These are phyloP conservation scores for Cinnamomum micranthum DNA, from an alignment of 164 flowering plant species.

Conservation along the genomic window DNA sequence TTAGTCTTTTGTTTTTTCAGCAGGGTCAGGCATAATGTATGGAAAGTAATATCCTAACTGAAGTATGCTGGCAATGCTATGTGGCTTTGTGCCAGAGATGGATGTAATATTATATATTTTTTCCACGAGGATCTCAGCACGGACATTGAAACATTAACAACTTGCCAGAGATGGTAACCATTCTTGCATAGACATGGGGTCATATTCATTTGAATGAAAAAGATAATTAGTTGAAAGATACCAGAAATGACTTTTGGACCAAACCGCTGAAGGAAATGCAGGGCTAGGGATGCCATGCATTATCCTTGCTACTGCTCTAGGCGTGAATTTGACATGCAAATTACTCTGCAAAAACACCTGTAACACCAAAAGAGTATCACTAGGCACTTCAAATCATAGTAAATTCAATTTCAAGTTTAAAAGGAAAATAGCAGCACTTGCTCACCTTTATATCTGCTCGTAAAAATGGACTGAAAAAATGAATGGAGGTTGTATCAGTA, in stretches of 20 bases:
- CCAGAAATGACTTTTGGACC: constrained; percentile 98
- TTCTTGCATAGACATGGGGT: neutral
- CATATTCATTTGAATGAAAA: neutral
- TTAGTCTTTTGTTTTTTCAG: neutral
- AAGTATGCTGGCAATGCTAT: neutral
- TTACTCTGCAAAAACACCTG: constrained; percentile 89
- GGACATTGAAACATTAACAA: neutral
- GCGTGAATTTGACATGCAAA: constrained; percentile 79
- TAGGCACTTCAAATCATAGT: neutral
- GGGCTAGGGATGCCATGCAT: constrained; percentile 96
- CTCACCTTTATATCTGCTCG: constrained; percentile 92
- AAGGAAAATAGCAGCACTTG: neutral
- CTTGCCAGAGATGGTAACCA: neutral
- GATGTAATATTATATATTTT: no score
- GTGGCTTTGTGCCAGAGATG: neutral
- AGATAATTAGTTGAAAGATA: constrained; percentile 25
- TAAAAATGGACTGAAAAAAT: constrained; percentile 74
- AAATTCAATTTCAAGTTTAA: neutral
- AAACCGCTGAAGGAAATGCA: constrained; percentile 72
- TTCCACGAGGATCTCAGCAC: neutral
- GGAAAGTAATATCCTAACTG: neutral
- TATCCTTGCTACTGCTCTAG: constrained; percentile 93
- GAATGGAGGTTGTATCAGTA: constrained; percentile 4
- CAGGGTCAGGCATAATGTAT: neutral
- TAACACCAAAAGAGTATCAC: constrained; percentile 5